Evolutionary conservation across 306 rosid species (phyloP).

Genomic region (Fragaria iinumae): DNA sequence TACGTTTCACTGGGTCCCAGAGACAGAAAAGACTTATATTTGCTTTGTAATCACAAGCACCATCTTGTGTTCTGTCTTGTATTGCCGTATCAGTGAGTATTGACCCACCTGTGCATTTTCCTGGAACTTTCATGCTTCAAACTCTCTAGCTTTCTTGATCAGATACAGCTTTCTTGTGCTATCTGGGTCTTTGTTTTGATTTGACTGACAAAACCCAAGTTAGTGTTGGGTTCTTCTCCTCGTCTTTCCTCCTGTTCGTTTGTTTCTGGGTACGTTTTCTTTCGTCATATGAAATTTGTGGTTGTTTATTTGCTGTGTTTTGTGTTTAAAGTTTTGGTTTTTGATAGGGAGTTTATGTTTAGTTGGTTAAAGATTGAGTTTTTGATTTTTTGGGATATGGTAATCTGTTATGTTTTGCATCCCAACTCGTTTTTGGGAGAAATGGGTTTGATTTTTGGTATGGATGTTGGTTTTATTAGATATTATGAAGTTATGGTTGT

Average conservation of each 20-base stretch:
- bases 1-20: neutral
- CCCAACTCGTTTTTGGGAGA: neutral
- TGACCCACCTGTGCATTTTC: constrained; percentile 7
- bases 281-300: neutral
- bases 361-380: neutral
- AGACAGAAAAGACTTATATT: no score
- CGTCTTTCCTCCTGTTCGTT: neutral
- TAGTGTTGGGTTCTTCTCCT: neutral
- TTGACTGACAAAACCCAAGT: neutral
- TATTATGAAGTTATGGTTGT: no score
- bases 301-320: neutral
- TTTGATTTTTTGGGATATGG: neutral
- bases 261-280: neutral
- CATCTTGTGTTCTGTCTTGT: neutral
- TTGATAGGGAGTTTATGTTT: neutral
- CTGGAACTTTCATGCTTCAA: neutral
- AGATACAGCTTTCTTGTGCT: neutral
- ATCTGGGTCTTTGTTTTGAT: neutral
- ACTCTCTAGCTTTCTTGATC: neutral
- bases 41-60: neutral
- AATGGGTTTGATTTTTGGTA: neutral
- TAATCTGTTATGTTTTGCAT: neutral
- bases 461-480: neutral
- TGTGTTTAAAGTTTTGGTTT: neutral
- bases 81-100: neutral